Conservation (phyloP, 441 rosid species). For the Erodium texanum region DNA sequence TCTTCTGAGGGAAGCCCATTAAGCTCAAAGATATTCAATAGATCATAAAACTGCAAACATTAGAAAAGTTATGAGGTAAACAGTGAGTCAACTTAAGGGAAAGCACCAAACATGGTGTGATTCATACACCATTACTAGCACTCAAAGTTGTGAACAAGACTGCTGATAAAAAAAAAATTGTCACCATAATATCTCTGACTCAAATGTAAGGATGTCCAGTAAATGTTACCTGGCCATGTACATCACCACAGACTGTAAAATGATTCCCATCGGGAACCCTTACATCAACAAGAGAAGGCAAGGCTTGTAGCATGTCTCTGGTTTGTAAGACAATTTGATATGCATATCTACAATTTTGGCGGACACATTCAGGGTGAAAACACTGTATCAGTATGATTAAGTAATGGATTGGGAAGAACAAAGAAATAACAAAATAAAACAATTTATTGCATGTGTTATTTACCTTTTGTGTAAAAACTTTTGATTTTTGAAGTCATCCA, state of each 20-base stretch:
- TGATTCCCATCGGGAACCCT: slow-evolving; percentile 55
- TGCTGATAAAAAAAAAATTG: neutral
- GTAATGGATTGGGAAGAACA: neutral
- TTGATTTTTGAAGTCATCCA: slow-evolving; percentile 85
- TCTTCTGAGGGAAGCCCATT: slow-evolving; percentile 96
- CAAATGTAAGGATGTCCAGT: slow-evolving; percentile 7
- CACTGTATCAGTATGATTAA: slow-evolving; percentile 2
- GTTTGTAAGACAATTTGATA: slow-evolving; percentile 85
- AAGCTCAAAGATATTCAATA: slow-evolving; percentile 83
- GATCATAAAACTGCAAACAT: slow-evolving; percentile 85
- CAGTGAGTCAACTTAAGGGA: slow-evolving; percentile 1
- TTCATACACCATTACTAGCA: no score
- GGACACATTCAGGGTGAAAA: slow-evolving; percentile 14
- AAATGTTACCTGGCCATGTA: slow-evolving; percentile 88
- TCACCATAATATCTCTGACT: neutral
- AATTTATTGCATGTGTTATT: slow-evolving; percentile 7
- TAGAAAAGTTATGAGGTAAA: slow-evolving; percentile 7
- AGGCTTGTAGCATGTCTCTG: slow-evolving; percentile 58
- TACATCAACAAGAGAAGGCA: slow-evolving; percentile 84
- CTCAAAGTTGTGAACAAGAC: no score
- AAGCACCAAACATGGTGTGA: neutral
- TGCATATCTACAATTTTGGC: slow-evolving; percentile 58
- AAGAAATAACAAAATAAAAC: slow-evolving; percentile 14
- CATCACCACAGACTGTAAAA: slow-evolving; percentile 95
- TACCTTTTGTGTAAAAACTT: slow-evolving; percentile 83